Conservation (phyloP, 352 stramenopile species). For the Phytopythium cucurbitacearum region DNA sequence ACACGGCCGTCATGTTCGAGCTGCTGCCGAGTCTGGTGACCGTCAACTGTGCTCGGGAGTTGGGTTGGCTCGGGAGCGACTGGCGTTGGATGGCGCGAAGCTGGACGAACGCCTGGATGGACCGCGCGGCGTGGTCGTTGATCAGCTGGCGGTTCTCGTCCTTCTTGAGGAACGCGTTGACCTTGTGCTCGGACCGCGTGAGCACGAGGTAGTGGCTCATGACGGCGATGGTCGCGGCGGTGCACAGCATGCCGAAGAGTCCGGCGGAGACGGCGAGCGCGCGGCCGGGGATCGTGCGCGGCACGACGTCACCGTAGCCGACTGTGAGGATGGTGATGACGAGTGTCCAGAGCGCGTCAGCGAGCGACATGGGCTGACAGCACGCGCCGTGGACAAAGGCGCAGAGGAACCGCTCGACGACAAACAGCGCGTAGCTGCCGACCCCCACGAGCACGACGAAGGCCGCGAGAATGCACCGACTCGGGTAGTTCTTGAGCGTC, state of each 20-base stretch:
- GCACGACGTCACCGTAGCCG: slow-evolving; percentile 65
- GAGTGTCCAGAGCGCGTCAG: slow-evolving; percentile 57
- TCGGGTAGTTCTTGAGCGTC: slow-evolving; percentile 67
- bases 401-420: slow-evolving; percentile 72
- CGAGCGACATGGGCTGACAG: slow-evolving; percentile 47
- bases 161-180: slow-evolving; percentile 77
- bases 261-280: slow-evolving; percentile 47
- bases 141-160: slow-evolving; percentile 58
- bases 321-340: slow-evolving; percentile 74
- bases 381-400: slow-evolving; percentile 48
- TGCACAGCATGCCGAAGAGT: slow-evolving; percentile 49
- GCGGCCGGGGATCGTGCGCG: slow-evolving; percentile 40
- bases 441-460: slow-evolving; percentile 36
- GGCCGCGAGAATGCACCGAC: slow-evolving; percentile 33
- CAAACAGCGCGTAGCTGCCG: slow-evolving; percentile 56
- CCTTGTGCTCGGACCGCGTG: slow-evolving; percentile 74
- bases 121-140: slow-evolving; percentile 50
- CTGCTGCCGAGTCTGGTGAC: background rate
- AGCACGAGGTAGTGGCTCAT: slow-evolving; percentile 74
- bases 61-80: slow-evolving; percentile 4
- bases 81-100: slow-evolving; percentile 39
- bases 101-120: slow-evolving; percentile 62
- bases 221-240: slow-evolving; percentile 68
- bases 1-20: background rate
- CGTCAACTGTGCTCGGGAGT: slow-evolving; percentile 1